Percentiles rank a stretch among this genome's conserved stretches.
Conservation (phyloP, 148 eudicot genomes). For the Amaranthus cruentus region DNA sequence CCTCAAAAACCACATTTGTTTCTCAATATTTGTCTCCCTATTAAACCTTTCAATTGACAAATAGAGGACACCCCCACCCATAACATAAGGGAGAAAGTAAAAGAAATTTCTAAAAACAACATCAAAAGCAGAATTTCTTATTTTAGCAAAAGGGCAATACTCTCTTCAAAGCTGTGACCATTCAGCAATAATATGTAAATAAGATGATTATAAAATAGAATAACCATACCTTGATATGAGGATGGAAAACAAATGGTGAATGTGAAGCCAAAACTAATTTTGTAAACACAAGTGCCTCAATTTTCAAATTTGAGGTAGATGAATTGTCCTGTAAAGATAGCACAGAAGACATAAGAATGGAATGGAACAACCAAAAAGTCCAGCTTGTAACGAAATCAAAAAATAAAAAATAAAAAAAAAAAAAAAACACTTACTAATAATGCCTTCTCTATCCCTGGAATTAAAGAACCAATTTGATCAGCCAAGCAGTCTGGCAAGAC, state of each 20-base stretch:
- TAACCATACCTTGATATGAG: constrained; percentile 61
- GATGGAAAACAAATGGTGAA: constrained; percentile 86
- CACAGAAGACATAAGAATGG: constrained; percentile 4
- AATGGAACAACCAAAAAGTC: constrained; percentile 9
- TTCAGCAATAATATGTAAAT: not conserved
- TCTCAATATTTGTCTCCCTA: no score
- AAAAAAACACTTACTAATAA: constrained; percentile 68
- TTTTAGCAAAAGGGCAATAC: not conserved
- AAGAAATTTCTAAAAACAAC: no score
- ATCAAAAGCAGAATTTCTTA: no score
- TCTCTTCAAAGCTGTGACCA: not conserved
- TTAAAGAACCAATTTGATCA: constrained; percentile 82
- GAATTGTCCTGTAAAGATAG: constrained; percentile 68
- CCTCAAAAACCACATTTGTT: no score
- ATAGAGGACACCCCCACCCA: no score
- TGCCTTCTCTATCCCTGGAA: constrained; percentile 97
- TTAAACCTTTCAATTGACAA: no score
- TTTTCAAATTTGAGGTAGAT: constrained; percentile 85
- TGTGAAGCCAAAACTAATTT: constrained; percentile 84
- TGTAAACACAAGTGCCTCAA: constrained; percentile 82
- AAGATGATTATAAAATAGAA: not conserved
- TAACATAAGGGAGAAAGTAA: no score
- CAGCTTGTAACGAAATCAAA: not conserved
- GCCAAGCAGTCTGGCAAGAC: constrained; percentile 94
- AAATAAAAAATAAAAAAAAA: no score